Base-by-base conservation (phyloP, 1,284 basidiomycete genomes). In the Ustilago vetiveriae region DNA sequence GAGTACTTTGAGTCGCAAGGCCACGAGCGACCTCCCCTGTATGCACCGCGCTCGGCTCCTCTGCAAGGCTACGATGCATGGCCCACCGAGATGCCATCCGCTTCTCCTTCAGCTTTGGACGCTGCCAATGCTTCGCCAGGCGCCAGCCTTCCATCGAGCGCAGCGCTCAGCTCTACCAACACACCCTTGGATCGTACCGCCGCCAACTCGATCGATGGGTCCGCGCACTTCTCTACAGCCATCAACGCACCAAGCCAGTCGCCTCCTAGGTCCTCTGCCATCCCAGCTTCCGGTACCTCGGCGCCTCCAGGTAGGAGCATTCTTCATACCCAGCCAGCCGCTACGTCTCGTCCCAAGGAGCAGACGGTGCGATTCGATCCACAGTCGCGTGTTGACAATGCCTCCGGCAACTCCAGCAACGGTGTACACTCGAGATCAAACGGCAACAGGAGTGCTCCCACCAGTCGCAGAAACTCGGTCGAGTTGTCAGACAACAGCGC, bases 361-460 rank as follows among this genome's bases (percentile, higher is more conserved):
- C 67, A 70, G 22, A 43, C 53, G 14, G 67, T 70, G 10, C 67
- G 67, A 23, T 70, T 70, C 26, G 67, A 70, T 39, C 65, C 65
- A 4, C 49, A 63, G 21, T 68, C 43, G 37, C 65, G 58, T 17
- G 36, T 68, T 27, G 58, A 58, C 36, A 30, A 41, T 29, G 65
- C 65, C 13, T 19, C 49, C 10, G 29, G 30, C 8, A 19, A 23
- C 11, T 8, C 30, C 16, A 46, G 3, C 53, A 54, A 39, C 10
- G 37, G 39, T 13, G 24, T 39, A 11, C 11, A 24, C 3, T 16
- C 53, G n/a, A 44, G 43, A 33, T 4, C 50, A 0, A 57, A 38
- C n/a, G 54, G 44, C 2, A 33, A 26, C n/a, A 51, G 39, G 19
- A 66, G 62, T 33, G 38, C 57, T 0, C 62, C 68, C 4, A 48